Evolutionary conservation across 257 asterid genomes (phyloP).

Genomic region (Misopates orontium): DNA sequence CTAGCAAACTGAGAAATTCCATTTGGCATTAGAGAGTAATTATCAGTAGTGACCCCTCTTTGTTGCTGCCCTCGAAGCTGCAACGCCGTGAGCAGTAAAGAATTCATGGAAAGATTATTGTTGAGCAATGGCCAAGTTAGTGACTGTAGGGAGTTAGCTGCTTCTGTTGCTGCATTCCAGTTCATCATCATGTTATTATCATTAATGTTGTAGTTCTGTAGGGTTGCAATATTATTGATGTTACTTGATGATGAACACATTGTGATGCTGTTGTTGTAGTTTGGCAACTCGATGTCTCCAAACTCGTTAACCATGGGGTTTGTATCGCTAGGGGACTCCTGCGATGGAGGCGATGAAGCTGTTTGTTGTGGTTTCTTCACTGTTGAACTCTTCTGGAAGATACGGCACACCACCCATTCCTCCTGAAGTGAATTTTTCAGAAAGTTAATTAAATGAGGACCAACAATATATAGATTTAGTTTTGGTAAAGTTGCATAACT

Average conservation of each 20-base stretch:
- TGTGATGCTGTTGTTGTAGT: constrained; percentile 39
- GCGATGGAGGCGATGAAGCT: constrained; percentile 55
- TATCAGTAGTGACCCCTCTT: constrained; percentile 12
- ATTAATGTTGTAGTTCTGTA: constrained; percentile 35
- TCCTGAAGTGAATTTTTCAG: constrained; percentile 41
- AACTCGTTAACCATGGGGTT: constrained; percentile 37
- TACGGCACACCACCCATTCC: constrained; percentile 88
- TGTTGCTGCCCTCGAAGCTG: constrained; percentile 51
- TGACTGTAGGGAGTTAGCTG: constrained; percentile 39
- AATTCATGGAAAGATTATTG: constrained; percentile 52
- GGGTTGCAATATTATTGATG: constrained; percentile 10
- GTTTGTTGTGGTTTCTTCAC: constrained; percentile 57
- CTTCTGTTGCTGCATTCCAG: constrained; percentile 38
- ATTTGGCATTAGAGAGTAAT: constrained; percentile 36
- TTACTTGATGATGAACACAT: constrained; percentile 25
- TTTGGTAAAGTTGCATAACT: too few relatives aligned
- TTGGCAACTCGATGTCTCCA: constrained; percentile 58
- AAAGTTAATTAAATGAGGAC: too few relatives aligned
- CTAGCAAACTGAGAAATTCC: constrained; percentile 33
- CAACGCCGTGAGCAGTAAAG: constrained; percentile 66
- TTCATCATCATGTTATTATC: constrained; percentile 29
- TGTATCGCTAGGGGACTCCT: constrained; percentile 55
- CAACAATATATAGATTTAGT: too few relatives aligned
- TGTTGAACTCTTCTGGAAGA: constrained; percentile 65
- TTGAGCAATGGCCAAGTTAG: constrained; percentile 51